Evolutionary conservation across 768 basidiomycete species (phyloP), one percentile per base, ranked within the genome.

Genomic region (Polyporus arcularius): DNA sequence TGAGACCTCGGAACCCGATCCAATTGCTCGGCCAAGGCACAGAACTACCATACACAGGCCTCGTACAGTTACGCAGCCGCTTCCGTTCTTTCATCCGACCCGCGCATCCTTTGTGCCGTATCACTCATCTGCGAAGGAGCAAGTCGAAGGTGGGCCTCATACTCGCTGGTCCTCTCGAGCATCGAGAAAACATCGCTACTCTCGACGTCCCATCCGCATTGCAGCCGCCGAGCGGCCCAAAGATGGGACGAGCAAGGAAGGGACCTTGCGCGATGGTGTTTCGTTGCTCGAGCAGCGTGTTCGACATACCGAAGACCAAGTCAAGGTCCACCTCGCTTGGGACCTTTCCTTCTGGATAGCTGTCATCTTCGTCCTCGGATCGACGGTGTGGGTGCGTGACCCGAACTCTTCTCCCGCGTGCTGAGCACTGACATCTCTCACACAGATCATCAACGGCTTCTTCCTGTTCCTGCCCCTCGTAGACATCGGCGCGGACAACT

Each of bases 371-470:
- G 64, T 67, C n/a, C 55, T 67, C 16, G 70, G 67, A 2, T 67
- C 67, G 4, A 47, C 60, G 8, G 59, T 60, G 26, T 71, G 67
- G 67, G 67, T 68, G 42, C 11, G 67, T 60, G 15, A 63, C 42
- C 16, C 51, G 50, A 35, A 47, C 31, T 1, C 76, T 16, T 81
- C 82, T 35, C 79, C 76, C 50, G 70, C 78, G 10, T 14, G 31
- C 18, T 15, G 15, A 4, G 39, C 8, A 18, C 4, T 40, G 21
- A 38, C 40, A 16, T 16, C 8, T 4, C 31, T 80, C 7, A 26
- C 21, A 30, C 81, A 85, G 84, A 80, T 85, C 12, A 70, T 83
- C 51, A 86, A 87, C 65, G 84, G 83, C 12, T 85, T 84, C 63
- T 66, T 79, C 46, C 76, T 79, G 4, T 84, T 82, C 67, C 76